Base-by-base conservation (phyloP, 2,329 filamentous ascomycete species). In the Microdochium trichocladiopsis region DNA sequence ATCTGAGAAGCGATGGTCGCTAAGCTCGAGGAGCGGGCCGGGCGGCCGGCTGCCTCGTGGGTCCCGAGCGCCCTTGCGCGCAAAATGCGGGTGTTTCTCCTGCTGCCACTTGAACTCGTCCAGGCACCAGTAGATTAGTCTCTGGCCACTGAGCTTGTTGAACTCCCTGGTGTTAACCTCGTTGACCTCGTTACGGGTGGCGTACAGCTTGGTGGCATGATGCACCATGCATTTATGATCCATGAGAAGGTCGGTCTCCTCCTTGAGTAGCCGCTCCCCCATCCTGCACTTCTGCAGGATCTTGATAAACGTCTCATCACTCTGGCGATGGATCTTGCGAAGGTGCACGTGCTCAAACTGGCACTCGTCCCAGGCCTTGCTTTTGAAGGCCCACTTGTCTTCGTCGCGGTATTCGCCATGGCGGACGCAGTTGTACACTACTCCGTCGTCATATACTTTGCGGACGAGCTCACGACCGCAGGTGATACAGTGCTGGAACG, bases 311-410 rank as follows among this genome's bases (percentile, higher is more conserved):
- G 59, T 58, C 36, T 63, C 52, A 55, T 86, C 81, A 6, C 60
- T 73, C 54, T 86, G 82, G 3, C 83, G 74, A 58, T 83, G 79
- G 3, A 86, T 79, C 4, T 74, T 68, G 2, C 66, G 74, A 0
- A 86, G 68, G 9, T 80, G 70, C 2, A 83, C 66, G 52, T 80
- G 71, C 2, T 61, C 62, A 58, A 86, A 84, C 2, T 75, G 57
- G 55, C 79, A 79, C 47, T 77, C 66, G 12, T 66, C 54, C 83
- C 83, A 87, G 0, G 74, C 74, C 2, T 63, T 52, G 56, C 78
- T 82, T 18, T 71, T 67, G 57, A 86, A 86, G 0, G 82, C 82
- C 78, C 80, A 86, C 57, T 81, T 82, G 10, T 85, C 75, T 14
- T 62, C 64, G 23, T 80, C 74, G 4, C 58, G 53, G 51, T 70